Evolutionary conservation across 2,329 filamentous ascomycete species (phyloP).

Genomic region (Colletotrichum horii): DNA sequence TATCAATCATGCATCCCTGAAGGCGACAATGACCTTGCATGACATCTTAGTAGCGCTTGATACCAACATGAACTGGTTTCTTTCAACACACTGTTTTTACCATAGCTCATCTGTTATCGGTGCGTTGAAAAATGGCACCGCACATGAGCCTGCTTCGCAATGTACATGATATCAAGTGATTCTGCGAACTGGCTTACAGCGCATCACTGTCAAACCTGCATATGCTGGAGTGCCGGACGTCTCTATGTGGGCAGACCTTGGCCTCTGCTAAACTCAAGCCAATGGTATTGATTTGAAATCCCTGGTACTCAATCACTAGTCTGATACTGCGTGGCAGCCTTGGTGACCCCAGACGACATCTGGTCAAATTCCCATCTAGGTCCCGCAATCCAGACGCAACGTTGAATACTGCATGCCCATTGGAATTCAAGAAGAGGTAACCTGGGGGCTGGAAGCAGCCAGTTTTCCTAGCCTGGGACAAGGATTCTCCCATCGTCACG

Average conservation of each 20-base stretch:
- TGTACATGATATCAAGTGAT: neutral
- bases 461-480: neutral
- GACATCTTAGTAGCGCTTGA: neutral
- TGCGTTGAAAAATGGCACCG: neutral
- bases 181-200: neutral
- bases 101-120: neutral
- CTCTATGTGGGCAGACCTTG: neutral
- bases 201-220: neutral
- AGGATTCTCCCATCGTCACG: neutral
- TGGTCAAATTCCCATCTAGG: neutral
- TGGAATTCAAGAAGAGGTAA: neutral
- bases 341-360: neutral
- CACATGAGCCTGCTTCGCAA: neutral
- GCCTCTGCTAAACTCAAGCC: neutral
- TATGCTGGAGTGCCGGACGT: neutral
- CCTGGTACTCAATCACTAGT: neutral
- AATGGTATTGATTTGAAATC: neutral
- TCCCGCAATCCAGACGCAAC: neutral
- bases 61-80: neutral
- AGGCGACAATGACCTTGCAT: conserved; percentile 5
- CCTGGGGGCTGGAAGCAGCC: neutral
- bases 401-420: neutral
- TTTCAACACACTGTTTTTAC: neutral
- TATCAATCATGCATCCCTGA: neutral
- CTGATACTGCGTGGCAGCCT: neutral